Base-by-base conservation (phyloP, 1,284 basidiomycete genomes). In the Coniophora puteana region DNA sequence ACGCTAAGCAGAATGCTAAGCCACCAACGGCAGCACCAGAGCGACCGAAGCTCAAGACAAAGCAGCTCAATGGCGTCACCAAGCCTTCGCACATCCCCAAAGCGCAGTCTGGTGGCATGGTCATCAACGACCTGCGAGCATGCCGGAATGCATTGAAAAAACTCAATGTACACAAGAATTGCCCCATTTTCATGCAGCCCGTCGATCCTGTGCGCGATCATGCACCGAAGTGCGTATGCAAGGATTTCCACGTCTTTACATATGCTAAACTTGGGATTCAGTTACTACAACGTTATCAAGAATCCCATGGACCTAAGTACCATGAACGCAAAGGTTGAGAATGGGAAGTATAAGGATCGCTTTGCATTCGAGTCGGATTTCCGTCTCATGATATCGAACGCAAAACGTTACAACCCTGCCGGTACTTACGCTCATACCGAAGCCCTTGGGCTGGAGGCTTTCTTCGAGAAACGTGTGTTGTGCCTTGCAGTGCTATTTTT, bases 301-400 rank as follows among this genome's bases (percentile, higher is more conserved):
- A 73, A 86, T 12, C 95, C 96, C 0, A 98, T 99, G 91, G 95
- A 99, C 60, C 71, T 99, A 11, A 83, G 83, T 36, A 94, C 93
- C 0, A 89, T 96, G 68, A 72, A 74, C 16, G 88, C 88, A 40
- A 98, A 96, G 63, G 68, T 99, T 18, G 84, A 92, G 53, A 80
- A 77, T 45, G 93, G 93, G 0, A 78, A 93, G 38, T 99, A 98
- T 68, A 76, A 80, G 46, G 80, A 89, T 53, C 83, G 93, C 17
- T 81, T 85, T 55, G 85, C 76, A 16, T 95, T 98, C 59, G 83
- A 87, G 53, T 71, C 75, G 14, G 95, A 99, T 61, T 89, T 99
- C 60, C 81, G 78, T 44, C 76, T 97, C 36, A 90, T 99, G 77
- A 78, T 94, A 45, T 60, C 69, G 36, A 99, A 99, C 57, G 92